phyloP scores from a whole-genome alignment of 176 grass and related monocot species.

The Hordeum marinum region DNA sequence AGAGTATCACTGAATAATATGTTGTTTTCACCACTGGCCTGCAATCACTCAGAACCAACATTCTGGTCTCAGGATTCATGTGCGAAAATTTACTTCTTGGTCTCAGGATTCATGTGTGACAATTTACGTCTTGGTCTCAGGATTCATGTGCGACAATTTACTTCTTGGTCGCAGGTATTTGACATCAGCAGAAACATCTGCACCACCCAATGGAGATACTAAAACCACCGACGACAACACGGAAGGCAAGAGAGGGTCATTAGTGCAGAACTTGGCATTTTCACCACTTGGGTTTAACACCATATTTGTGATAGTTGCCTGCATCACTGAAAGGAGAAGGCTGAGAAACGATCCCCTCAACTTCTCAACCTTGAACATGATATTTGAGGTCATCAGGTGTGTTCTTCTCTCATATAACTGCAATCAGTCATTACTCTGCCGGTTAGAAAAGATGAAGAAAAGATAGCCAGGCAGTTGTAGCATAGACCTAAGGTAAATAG shows the following conservation, averaged over 20 bases:
- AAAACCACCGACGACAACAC: neutral
- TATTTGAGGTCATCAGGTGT: constrained; percentile 74
- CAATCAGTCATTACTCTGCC: neutral
- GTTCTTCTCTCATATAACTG: neutral
- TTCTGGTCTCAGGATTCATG: no score
- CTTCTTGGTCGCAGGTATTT: constrained; percentile 44
- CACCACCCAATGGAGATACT: neutral
- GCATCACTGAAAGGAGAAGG: constrained; percentile 62
- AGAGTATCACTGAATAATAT: neutral
- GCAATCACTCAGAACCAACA: neutral
- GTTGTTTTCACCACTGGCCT: constrained; percentile 32
- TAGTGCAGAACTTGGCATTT: constrained; percentile 19
- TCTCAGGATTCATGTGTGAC: neutral
- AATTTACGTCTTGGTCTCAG: no score
- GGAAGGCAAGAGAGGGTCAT: neutral
- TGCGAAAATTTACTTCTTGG: no score
- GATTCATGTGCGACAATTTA: neutral
- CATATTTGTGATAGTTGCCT: constrained; percentile 47
- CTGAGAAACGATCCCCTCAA: constrained; percentile 58
- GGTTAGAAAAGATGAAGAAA: neutral
- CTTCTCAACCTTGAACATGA: constrained; percentile 62
- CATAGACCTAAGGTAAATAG: neutral
- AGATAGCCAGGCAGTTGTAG: neutral
- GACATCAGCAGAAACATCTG: constrained; percentile 39
- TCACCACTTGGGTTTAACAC: constrained; percentile 33